Base-by-base conservation (phyloP, 192 early-diverging fungal genomes). In the Mortierella alpina region DNA sequence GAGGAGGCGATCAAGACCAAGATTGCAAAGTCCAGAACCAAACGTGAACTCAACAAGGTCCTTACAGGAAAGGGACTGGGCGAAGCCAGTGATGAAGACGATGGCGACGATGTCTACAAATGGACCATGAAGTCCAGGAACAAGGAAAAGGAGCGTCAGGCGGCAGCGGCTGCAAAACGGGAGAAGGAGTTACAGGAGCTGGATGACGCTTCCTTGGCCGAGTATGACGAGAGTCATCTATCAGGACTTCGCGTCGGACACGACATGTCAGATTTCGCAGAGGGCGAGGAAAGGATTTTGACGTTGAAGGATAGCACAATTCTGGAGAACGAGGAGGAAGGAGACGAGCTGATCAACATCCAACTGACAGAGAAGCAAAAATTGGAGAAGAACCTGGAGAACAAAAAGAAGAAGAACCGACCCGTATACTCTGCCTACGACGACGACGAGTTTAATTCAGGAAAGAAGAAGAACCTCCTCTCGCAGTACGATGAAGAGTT, bases 301-400 rank as follows among this genome's bases (percentile, higher is more conserved):
- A 96, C 96, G 2, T 80, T 99, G 17, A 94, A 95, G 73, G 97
- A 99, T 75, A 83, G 86, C 14, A 87, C 83, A 0, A 93, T 99
- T 53, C 78, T 93, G 52, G 88, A 86, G 70, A 85, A 85, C 72
- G 85, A 86, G 68, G 93, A 92, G 10, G 90, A 90, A 15, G 90
- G 85, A 1, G 92, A 96, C 76, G 90, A 95, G 55, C 84, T 99
- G 44, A 86, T 92, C 55, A 94, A 88, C 75, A 82, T 90, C 7
- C 75, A 86, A 7, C 44, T 97, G 39, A 86, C 88, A 15, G 96
- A 97, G 14, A 76, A 70, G 4, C 91, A 96, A 71, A 78, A 86
- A 17, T 73, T 86, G 7, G 82, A 89, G 7, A 90, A 95, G 68
- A 95, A 95, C 56, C 61, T 90, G 17, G 92, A 96, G 62, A 90